Evolutionary conservation across 148 eudicot species (phyloP), one percentile per base, ranked within the genome.

Genomic region (Chenopodium berlandieri): DNA sequence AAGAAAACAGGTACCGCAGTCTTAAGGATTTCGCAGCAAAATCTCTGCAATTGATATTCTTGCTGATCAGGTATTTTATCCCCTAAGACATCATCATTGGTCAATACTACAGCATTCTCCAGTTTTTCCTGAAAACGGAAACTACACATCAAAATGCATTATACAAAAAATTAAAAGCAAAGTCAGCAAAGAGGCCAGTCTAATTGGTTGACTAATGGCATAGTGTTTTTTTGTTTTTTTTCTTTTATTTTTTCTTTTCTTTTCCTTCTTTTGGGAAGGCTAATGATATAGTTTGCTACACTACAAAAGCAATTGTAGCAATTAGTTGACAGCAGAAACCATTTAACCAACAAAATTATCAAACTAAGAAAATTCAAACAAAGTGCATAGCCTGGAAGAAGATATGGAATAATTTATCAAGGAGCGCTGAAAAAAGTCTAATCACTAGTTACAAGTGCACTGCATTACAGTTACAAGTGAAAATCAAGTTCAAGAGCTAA

Each of bases 61-160:
- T 97, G 99, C 25, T 88, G 92, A 30, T 76, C 79, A 56, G 99
- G 98, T 77, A 97, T 88, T 71, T 85, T 85, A 83, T 97, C 98
- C 82, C 99, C 99, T 88, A 97, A 85, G 75, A 97, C 85, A 77
- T 97, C 99, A 84, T 97, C 99, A 86, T 90, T 94, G 76, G 95
- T 90, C 95, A 94, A 85, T 52, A 82, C 82, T 48, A 82, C 79
- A 67, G 74, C 82, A 58, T 83, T 47, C 88, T 94, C 97, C 34
- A 82, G 85, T 83, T 77, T 92, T 70, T 90, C 98, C 99, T 97
- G 90, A 82, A 79, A 86, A 89, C 47, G 85, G 74, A 27, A 79
- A 34, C 32, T 14, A 48, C 9, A 25, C 48, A 63, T 75, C 54
- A 77, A 9, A 50, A 60, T 62, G 54, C 37, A 31, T 31, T 58